Percentiles rank a stretch among this genome's conserved stretches.
These are phyloP conservation scores for Talaromyces sp. DNA, from an alignment of 2,329 filamentous ascomycete genomes.

Conservation along the genomic window DNA sequence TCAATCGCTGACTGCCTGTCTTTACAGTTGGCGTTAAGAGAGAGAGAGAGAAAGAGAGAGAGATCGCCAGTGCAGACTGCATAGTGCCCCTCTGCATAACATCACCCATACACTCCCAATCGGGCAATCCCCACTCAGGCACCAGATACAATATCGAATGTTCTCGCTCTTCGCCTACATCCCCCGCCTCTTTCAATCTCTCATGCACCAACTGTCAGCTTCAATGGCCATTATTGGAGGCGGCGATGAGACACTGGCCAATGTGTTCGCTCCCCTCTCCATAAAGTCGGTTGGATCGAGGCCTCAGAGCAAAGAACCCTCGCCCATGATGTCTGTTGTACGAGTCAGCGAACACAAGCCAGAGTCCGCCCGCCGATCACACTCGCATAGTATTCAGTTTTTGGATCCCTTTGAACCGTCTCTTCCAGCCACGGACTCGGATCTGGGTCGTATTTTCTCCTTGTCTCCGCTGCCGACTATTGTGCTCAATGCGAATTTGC, in stretches of 20 bases:
- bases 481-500: conserved; percentile 36
- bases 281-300: background rate
- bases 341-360: background rate
- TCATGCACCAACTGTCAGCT: background rate
- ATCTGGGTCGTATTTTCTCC: conserved; percentile 25
- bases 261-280: conserved; percentile 3
- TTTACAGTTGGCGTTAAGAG: background rate
- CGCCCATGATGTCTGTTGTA: background rate
- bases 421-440: conserved; percentile 5
- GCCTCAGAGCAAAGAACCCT: background rate
- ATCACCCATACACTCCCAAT: background rate
- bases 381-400: conserved; percentile 2
- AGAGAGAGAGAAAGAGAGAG: background rate
- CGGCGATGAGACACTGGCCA: conserved; percentile 9
- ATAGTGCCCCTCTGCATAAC: background rate
- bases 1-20: background rate
- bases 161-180: background rate
- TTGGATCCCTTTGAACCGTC: conserved; percentile 7
- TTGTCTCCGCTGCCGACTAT: conserved; percentile 37
- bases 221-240: conserved; percentile 2
- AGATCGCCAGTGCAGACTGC: no score
- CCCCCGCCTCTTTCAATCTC: background rate
- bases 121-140: background rate
- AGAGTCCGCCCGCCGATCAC: background rate
- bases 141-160: background rate